These are phyloP conservation scores for Vigna angularis DNA, from an alignment of 306 rosid genomes.

Conservation along the genomic window DNA sequence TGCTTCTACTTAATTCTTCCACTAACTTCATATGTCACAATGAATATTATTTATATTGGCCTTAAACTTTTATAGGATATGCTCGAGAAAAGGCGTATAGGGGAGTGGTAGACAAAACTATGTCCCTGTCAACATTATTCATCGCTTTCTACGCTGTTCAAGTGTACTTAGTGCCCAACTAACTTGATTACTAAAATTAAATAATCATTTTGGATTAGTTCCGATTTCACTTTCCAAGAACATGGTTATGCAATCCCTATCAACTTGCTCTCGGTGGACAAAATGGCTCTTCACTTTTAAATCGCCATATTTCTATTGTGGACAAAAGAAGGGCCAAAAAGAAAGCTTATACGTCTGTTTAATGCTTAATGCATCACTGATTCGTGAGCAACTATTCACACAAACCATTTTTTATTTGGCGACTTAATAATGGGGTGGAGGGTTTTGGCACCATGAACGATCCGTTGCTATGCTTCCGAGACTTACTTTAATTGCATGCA, in stretches of 20 bases:
- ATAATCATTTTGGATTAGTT: constrained; percentile 42
- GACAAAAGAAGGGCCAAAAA: constrained; percentile 30
- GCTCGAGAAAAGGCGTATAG: constrained; percentile 19
- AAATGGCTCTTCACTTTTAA: constrained; percentile 33
- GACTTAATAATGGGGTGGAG: constrained; percentile 4
- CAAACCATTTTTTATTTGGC: not conserved
- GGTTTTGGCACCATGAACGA: constrained; percentile 14
- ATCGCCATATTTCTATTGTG: constrained; percentile 17
- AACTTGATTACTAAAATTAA: constrained; percentile 35
- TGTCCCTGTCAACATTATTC: constrained; percentile 30
- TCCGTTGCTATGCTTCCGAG: constrained; percentile 20
- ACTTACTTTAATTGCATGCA: constrained; percentile 33
- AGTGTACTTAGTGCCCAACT: constrained; percentile 42
- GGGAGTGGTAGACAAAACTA: constrained; percentile 36
- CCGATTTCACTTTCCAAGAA: constrained; percentile 36
- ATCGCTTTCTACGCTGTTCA: constrained; percentile 38
- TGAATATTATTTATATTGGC: constrained; percentile 25
- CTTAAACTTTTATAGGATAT: constrained; percentile 36
- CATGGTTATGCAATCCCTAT: constrained; percentile 41
- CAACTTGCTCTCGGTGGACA: constrained; percentile 35
- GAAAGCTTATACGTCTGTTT: constrained; percentile 29
- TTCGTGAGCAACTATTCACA: not conserved
- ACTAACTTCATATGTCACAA: constrained; percentile 37
- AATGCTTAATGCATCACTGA: constrained; percentile 28
- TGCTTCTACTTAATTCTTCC: constrained; percentile 39